Base-by-base conservation (phyloP, 2,329 filamentous ascomycete species). In the Xylaria sp. region DNA sequence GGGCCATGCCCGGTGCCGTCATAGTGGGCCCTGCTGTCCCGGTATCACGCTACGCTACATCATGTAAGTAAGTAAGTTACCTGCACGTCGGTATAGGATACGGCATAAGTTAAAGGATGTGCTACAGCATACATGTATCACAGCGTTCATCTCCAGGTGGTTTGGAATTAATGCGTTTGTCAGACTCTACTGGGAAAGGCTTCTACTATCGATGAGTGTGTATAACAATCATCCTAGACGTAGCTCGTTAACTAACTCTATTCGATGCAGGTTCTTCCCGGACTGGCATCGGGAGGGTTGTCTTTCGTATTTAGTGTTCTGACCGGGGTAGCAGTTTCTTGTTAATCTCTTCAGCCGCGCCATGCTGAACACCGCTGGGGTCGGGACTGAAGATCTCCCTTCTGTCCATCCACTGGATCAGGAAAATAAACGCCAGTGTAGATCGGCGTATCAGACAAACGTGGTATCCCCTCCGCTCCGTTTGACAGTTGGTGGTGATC, bases 1-100 rank as follows among this genome's bases (percentile, higher is more conserved):
- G 65, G 65, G 65, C 65, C 68, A 68, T 70, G 68, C 59, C 66
- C 63, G 63, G 66, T 70, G 68, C 60, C 63, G 66, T 69, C 69
- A 70, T 69, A 61, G 69, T 66, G 68, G 68, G 43, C 10, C 61
- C 10, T 36, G n/a, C n/a, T 39, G 34, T 3, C 28, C 50, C n/a
- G 34, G 45, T 65, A 48, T 41, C 20, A 45, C 43, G 36, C 36
- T 30, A 30, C 28, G 28, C 28, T 39, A 39, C 36, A 36, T 43
- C 25, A 53, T 34, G 50, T 50, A 50, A 30, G 46, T 50, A 53
- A 20, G 50, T 50, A 50, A 30, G 46, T 50, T 10, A 39, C 28
- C 28, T 30, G 6, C 28, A 30, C 4, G 32, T 34, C 32, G 32
- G 9, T 34, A 34, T 34, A 34, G 9, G 6, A 9, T 20, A 9